These are phyloP conservation scores for Jackrogersella multiformis DNA, from an alignment of 495 filamentous ascomycete species.

Conservation along the genomic window DNA sequence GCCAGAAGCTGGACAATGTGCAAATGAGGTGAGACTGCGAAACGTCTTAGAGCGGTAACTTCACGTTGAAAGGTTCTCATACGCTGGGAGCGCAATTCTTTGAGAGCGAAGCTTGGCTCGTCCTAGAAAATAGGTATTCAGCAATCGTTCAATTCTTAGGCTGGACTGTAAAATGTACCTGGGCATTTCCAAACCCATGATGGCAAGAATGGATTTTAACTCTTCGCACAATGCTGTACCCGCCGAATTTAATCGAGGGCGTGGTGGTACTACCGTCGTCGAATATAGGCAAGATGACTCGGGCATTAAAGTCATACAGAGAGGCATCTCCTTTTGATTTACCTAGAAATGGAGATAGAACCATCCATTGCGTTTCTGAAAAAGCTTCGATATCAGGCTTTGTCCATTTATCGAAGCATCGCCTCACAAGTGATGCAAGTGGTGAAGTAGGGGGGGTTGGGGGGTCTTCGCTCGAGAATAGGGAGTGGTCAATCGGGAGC, in stretches of 20 bases:
- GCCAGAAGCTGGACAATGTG: slow-evolving; percentile 24
- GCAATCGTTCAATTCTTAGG: neutral
- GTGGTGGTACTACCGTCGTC: neutral
- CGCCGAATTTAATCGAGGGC: neutral
- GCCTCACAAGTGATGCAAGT: neutral
- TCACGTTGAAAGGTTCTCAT: slow-evolving; percentile 27
- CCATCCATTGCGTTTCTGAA: slow-evolving; percentile 20
- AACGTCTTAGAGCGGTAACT: slow-evolving; percentile 16
- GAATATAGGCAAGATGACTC: slow-evolving; percentile 10
- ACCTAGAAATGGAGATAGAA: slow-evolving; percentile 21
- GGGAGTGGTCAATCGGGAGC: slow-evolving; percentile 21
- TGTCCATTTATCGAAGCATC: slow-evolving; percentile 22
- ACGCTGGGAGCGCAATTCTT: slow-evolving; percentile 2
- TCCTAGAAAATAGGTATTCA: slow-evolving; percentile 10
- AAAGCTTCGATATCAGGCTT: slow-evolving; percentile 14
- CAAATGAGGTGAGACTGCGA: slow-evolving; percentile 1
- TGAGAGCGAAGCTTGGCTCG: slow-evolving; percentile 20
- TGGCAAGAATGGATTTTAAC: slow-evolving; percentile 27
- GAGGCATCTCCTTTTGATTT: neutral
- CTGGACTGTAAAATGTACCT: slow-evolving; percentile 5
- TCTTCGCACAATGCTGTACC: slow-evolving; percentile 16
- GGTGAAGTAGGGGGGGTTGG: neutral
- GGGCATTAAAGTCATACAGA: slow-evolving; percentile 11
- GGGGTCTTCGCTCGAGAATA: neutral
- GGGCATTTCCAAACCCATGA: slow-evolving; percentile 1